Evolutionary conservation across 2,329 filamentous ascomycete genomes (phyloP).

Genomic region (Talaromyces sp.): DNA sequence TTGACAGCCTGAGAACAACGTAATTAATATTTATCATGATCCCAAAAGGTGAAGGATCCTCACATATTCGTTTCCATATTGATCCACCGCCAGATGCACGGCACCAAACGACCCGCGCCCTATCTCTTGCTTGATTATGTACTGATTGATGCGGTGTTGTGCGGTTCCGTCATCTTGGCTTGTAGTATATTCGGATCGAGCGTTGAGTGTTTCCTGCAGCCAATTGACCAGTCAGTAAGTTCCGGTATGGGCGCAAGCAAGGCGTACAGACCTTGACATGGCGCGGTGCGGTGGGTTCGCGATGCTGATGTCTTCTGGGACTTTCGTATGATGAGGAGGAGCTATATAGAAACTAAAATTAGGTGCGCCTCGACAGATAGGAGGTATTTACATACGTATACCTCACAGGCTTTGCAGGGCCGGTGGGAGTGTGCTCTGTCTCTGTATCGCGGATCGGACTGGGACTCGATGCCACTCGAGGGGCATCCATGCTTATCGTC

Average conservation of each 20-base stretch:
- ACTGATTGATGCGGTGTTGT: conserved; percentile 90
- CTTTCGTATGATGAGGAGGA: conserved; percentile 59
- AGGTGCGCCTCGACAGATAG: too few species aligned
- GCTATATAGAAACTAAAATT: conserved; percentile 32
- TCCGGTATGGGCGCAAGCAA: conserved; percentile 15
- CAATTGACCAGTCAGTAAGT: conserved; percentile 16
- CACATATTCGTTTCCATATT: conserved; percentile 91
- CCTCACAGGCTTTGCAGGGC: conserved; percentile 22
- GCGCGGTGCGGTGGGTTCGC: conserved; percentile 58
- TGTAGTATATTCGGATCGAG: conserved; percentile 78
- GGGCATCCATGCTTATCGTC: conserved; percentile 19
- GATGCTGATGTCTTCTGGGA: conserved; percentile 63
- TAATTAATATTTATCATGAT: background rate
- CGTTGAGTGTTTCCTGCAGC: conserved; percentile 81
- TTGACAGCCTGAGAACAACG: conserved; percentile 72
- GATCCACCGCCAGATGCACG: conserved; percentile 84
- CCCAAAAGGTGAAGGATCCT: conserved; percentile 32
- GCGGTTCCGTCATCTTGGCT: conserved; percentile 77
- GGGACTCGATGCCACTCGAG: conserved; percentile 18
- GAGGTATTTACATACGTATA: conserved; percentile 25
- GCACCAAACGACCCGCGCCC: conserved; percentile 94
- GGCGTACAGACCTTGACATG: conserved; percentile 56
- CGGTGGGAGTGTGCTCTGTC: conserved; percentile 18
- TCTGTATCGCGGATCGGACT: conserved; percentile 14
- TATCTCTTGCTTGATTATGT: conserved; percentile 89